Conservation (phyloP, 2,329 filamentous ascomycete species). For the Tolypocladium amazonense region DNA sequence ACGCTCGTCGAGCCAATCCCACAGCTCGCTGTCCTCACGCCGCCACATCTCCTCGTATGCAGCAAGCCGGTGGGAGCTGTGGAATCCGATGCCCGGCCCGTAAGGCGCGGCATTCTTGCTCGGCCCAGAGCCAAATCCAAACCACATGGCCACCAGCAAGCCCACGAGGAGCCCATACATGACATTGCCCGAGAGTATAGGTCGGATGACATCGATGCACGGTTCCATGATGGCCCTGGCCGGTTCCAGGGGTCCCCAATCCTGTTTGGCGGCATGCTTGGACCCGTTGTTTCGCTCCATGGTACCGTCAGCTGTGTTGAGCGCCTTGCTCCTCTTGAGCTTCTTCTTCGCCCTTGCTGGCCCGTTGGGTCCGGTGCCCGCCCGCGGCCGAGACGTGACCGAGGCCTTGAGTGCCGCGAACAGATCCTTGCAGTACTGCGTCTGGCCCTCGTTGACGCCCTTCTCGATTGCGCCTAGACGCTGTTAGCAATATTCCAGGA, state of each 20-base stretch:
- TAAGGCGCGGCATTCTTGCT: slow-evolving; percentile 24
- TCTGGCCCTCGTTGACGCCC: slow-evolving; percentile 83
- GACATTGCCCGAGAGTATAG: slow-evolving; percentile 66
- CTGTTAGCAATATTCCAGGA: not conserved
- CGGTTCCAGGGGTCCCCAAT: slow-evolving; percentile 79
- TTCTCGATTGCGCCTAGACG: slow-evolving; percentile 82
- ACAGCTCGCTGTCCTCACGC: slow-evolving; percentile 76
- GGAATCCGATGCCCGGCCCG: slow-evolving; percentile 19
- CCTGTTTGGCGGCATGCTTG: slow-evolving; percentile 31
- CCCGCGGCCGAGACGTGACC: slow-evolving; percentile 53
- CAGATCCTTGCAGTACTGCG: slow-evolving; percentile 70
- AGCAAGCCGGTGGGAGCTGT: slow-evolving; percentile 54
- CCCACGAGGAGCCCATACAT: slow-evolving; percentile 66
- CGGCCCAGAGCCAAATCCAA: slow-evolving; percentile 46
- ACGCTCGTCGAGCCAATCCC: slow-evolving; percentile 87
- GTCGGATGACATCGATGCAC: slow-evolving; percentile 55
- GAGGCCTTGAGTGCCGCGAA: slow-evolving; percentile 63
- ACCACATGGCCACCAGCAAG: slow-evolving; percentile 64
- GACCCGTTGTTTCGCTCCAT: slow-evolving; percentile 26
- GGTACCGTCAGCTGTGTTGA: slow-evolving; percentile 31
- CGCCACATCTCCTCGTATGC: slow-evolving; percentile 94
- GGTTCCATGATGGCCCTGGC: slow-evolving; percentile 60
- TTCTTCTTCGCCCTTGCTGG: slow-evolving; percentile 52
- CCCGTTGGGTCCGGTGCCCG: slow-evolving; percentile 33
- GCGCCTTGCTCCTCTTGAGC: slow-evolving; percentile 39